A percentile compares a stretch with the other conserved stretches of the same genome.
These are phyloP conservation scores for Melanogaster broomeanus DNA, from an alignment of 768 basidiomycete species.

Conservation along the genomic window DNA sequence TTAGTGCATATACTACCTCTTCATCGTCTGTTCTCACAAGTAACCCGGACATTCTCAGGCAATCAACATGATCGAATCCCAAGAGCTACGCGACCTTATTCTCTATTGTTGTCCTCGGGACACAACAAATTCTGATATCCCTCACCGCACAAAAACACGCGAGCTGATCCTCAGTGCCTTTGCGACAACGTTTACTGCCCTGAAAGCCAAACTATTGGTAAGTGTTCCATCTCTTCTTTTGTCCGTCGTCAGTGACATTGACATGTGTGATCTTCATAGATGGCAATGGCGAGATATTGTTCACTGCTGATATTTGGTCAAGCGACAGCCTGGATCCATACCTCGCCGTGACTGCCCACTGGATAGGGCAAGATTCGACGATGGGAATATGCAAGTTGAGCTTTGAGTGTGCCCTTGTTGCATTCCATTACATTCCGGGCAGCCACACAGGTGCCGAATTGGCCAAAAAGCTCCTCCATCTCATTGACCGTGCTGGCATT, in stretches of 20 bases:
- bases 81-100: background rate
- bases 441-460: slow-evolving; percentile 10
- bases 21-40: background rate
- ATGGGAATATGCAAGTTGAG: background rate
- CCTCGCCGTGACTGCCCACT: background rate
- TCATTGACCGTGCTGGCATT: slow-evolving; percentile 4
- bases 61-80: background rate
- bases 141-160: slow-evolving; percentile 1
- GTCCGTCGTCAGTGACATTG: background rate
- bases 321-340: background rate
- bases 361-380: slow-evolving; percentile 3
- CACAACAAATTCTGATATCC: slow-evolving; percentile 7
- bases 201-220: background rate
- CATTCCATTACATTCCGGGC: slow-evolving; percentile 13
- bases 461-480: background rate
- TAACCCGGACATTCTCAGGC: background rate
- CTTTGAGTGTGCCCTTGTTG: slow-evolving; percentile 9
- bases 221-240: background rate
- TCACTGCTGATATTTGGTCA: slow-evolving; percentile 19
- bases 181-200: background rate
- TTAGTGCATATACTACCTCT: background rate
- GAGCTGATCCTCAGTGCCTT: background rate
- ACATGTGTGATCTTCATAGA: background rate
- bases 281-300: slow-evolving; percentile 8
- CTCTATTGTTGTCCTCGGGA: background rate